A percentile compares a stretch with the other conserved stretches of the same genome.
phyloP scores from a whole-genome alignment of 768 basidiomycete species.

The Hericium erinaceus region DNA sequence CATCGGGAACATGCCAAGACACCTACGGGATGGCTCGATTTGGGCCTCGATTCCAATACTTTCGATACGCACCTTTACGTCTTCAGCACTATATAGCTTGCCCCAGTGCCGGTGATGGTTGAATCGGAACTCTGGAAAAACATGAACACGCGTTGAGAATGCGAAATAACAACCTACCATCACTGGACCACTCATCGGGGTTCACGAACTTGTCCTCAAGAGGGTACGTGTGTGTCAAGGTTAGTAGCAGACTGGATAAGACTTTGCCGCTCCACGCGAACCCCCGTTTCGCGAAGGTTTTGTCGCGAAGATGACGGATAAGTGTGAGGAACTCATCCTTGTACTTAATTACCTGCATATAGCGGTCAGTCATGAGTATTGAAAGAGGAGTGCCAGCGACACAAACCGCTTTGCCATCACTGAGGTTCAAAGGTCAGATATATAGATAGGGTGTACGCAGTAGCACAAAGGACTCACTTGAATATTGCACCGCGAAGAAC shows the following conservation, averaged over 20 bases:
- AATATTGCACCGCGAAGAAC: slow-evolving; percentile 74
- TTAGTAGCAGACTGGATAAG: slow-evolving; percentile 59
- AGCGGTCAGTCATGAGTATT: slow-evolving; percentile 1
- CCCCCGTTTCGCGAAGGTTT: slow-evolving; percentile 71
- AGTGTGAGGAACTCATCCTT: slow-evolving; percentile 51
- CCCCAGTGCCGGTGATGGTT: slow-evolving; percentile 77
- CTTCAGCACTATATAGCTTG: slow-evolving; percentile 58
- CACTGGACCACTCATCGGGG: slow-evolving; percentile 61
- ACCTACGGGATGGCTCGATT: slow-evolving; percentile 29
- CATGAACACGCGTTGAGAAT: neutral
- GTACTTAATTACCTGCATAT: slow-evolving; percentile 52
- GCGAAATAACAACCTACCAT: slow-evolving; percentile 33
- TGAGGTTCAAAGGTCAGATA: slow-evolving; percentile 6
- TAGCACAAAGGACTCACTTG: slow-evolving; percentile 43
- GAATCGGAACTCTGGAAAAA: slow-evolving; percentile 47
- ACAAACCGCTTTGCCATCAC: slow-evolving; percentile 52
- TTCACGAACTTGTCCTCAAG: slow-evolving; percentile 78
- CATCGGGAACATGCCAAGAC: slow-evolving; percentile 69
- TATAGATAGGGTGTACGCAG: neutral
- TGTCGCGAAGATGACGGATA: slow-evolving; percentile 54
- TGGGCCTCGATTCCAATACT: neutral
- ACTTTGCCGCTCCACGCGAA: slow-evolving; percentile 77
- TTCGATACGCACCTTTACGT: slow-evolving; percentile 50
- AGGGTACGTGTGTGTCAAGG: slow-evolving; percentile 74
- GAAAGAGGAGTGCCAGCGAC: neutral